Base-by-base conservation (phyloP, 2,329 filamentous ascomycete genomes). In the Alternaria sp. region DNA sequence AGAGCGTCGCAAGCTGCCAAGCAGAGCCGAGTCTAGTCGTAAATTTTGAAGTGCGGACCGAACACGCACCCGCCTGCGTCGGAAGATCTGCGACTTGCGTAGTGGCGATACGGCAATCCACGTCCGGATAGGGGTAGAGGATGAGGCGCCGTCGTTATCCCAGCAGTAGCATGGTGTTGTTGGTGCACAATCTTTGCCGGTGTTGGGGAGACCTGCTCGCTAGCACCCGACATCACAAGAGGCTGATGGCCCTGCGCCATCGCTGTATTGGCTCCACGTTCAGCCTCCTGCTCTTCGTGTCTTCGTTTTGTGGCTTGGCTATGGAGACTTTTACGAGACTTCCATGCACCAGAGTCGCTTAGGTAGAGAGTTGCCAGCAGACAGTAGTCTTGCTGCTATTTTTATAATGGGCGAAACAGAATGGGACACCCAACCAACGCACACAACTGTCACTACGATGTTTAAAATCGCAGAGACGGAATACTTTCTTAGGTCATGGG, bases 1-100 rank as follows among this genome's bases (percentile, higher is more conserved):
- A 59, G 58, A 44, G 61, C 63, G 50, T 55, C 59, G 63, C 63
- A 69, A 66, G 60, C 58, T 62, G 65, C 67, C 67, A 68, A 68
- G 67, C 46, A 63, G 58, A 45, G 39, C 54, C 57, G 60, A 62
- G 48, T 51, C 61, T 50, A 60, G 44, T 60, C 42, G 40, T 56
- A 49, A 54, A 34, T 58, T 26, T 34, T 56, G 36, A 54, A 60
- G 55, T 60, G 62, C 61, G 57, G 59, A 61, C 49, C 56, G 44
- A 40, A 33, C 34, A 14, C 14, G 45, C 28, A 34, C 36, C 31
- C 51, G 56, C 39, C 60, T 53, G 34, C 23, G 24, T 53, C 51
- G 54, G 52, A 54, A 36, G 56, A 59, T 51, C 49, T 44, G 49
- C 51, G 31, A n/a, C 46, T 31, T 23, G 21, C 2, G 21, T n/a